A percentile compares a stretch with the other conserved stretches of the same genome.
Evolutionary conservation across 192 early-diverging fungal species (phyloP).

Genomic region (Kickxella alabastrina): DNA sequence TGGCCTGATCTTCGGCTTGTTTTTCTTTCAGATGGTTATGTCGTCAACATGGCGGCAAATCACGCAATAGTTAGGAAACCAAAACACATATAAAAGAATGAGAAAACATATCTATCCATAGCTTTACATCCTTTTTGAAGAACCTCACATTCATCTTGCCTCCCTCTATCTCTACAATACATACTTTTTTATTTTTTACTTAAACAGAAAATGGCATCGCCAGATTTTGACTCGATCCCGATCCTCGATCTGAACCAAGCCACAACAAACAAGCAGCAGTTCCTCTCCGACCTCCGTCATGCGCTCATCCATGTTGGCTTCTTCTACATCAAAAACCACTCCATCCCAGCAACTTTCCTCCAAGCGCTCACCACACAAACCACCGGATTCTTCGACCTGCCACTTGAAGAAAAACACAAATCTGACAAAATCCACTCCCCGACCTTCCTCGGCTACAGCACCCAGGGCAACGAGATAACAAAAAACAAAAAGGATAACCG

Average conservation of each 20-base stretch:
- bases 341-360: slow-evolving; percentile 37
- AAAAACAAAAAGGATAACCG: slow-evolving; percentile 44
- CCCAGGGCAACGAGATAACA: slow-evolving; percentile 52
- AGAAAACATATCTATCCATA: too few species aligned
- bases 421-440: slow-evolving; percentile 54
- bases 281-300: slow-evolving; percentile 50
- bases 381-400: slow-evolving; percentile 53
- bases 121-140: background rate
- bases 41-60: too few species aligned
- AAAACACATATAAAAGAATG: background rate
- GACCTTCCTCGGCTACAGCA: slow-evolving; percentile 58
- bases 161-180: background rate
- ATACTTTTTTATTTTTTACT: background rate
- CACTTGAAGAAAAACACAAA: slow-evolving; percentile 55
- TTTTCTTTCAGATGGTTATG: too few species aligned
- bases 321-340: slow-evolving; percentile 57
- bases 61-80: background rate
- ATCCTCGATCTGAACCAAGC: slow-evolving; percentile 18
- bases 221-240: slow-evolving; percentile 24
- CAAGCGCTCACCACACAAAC: slow-evolving; percentile 9
- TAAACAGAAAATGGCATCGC: too few species aligned
- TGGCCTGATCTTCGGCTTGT: too few species aligned
- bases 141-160: too few species aligned
- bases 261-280: slow-evolving; percentile 13
- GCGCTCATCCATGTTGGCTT: slow-evolving; percentile 56